Evolutionary conservation across 495 filamentous ascomycete genomes (phyloP).

Genomic region (Aspergillus baeticus): DNA sequence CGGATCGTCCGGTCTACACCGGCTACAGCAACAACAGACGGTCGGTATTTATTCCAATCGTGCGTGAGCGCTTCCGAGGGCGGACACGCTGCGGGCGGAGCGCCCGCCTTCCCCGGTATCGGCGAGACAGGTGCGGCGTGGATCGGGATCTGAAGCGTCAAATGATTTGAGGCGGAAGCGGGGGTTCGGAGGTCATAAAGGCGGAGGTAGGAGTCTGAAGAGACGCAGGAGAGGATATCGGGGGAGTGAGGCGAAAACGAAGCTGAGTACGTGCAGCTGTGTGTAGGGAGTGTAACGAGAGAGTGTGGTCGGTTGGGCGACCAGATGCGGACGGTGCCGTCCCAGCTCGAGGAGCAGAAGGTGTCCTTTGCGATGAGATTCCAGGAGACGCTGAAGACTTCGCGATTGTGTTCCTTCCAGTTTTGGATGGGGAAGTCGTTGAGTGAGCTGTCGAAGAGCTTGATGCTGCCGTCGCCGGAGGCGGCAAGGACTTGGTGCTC

Average conservation of each 20-base stretch:
- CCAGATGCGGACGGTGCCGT: conserved; percentile 93
- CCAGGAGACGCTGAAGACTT: conserved; percentile 90
- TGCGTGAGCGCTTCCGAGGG: conserved; percentile 85
- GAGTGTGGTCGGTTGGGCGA: conserved; percentile 69
- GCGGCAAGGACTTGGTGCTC: conserved; percentile 89
- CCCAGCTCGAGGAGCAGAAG: conserved; percentile 89
- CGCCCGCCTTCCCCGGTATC: conserved; percentile 34
- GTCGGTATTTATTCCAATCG: conserved; percentile 98
- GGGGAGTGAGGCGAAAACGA: conserved; percentile 79
- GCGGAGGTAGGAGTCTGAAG: conserved; percentile 80
- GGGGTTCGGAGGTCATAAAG: conserved; percentile 89
- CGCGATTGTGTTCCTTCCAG: conserved; percentile 89
- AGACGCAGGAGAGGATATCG: conserved; percentile 75
- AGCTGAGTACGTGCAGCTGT: conserved; percentile 87
- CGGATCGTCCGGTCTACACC: conserved; percentile 88
- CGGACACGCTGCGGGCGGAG: conserved; percentile 33
- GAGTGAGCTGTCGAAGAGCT: conserved; percentile 82
- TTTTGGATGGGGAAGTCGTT: conserved; percentile 78
- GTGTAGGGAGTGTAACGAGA: conserved; percentile 79
- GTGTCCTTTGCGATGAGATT: conserved; percentile 86
- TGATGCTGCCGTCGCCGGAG: conserved; percentile 87
- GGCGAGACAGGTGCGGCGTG: conserved; percentile 57
- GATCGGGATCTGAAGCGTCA: conserved; percentile 72
- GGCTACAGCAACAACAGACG: conserved; percentile 75
- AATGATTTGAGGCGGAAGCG: conserved; percentile 76